Base-by-base conservation (phyloP, 805 yeast genomes). In the Saccharomycopsis sp. region DNA sequence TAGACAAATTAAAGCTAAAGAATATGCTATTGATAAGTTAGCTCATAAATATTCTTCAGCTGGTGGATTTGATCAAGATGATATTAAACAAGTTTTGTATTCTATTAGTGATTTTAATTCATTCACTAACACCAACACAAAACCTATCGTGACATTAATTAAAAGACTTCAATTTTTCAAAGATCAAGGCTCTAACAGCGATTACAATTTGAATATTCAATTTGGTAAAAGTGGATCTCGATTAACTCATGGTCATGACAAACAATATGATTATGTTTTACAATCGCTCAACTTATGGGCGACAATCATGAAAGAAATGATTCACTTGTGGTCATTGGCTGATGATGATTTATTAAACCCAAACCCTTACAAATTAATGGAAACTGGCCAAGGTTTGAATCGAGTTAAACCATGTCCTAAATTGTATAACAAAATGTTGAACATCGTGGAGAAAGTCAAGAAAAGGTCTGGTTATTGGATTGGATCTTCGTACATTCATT, bases 321-420 rank as follows among this genome's bases (percentile, higher is more conserved):
- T 81, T 53, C 75, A 73, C 60, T 62, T 84, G 19, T 84, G 94
- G 94, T 77, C 76, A 29, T 68, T 79, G 28, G 87, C 90, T 0
- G 94, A 84, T 56, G 74, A 73, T 33, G 93, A 85, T 57, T 63
- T 84, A 43, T 74, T 80, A 53, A 69, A 75, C 49, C 74, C 76
- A 3, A 56, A 62, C 4, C 64, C 66, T 20, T 84, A 85, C 55
- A 71, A 71, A 51, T 62, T 84, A 22, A 67, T 75, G 4, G 81
- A 83, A 41, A 84, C 93, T 0, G 94, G 93, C 2, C 94, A 84
- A 61, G 94, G 94, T 24, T 65, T 85, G 21, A 82, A 84, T 58
- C 72, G 94, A 52, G 75, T 84, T 43, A 85, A 85, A 60, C 60
- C 84, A 2, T 82, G 89, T 54, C 93, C 93, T 1, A 63, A 71